Evolutionary conservation across 306 rosid genomes (phyloP).

Genomic region (Pueraria montana): DNA sequence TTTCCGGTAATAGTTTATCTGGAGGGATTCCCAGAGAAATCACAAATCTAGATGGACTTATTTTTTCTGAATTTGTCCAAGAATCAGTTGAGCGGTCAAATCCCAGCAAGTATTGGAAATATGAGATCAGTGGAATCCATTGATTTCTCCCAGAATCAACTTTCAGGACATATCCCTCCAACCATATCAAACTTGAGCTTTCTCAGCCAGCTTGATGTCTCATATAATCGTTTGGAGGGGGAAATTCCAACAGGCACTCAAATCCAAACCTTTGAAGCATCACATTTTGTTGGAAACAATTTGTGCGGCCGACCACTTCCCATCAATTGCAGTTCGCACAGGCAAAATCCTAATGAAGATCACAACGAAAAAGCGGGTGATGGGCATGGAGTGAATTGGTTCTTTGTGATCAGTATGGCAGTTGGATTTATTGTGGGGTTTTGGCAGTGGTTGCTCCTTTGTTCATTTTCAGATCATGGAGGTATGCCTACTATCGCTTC

Average conservation of each 20-base stretch:
- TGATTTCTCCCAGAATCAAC: constrained; percentile 48
- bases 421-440: constrained; percentile 42
- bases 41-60: neutral
- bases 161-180: constrained; percentile 46
- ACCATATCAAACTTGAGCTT: constrained; percentile 39
- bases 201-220: constrained; percentile 43
- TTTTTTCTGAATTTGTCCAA: constrained; percentile 46
- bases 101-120: constrained; percentile 37
- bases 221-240: constrained; percentile 44
- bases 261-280: constrained; percentile 47
- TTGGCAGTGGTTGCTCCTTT: constrained; percentile 27
- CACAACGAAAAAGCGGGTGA: neutral
- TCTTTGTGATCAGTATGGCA: constrained; percentile 24
- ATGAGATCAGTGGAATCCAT: constrained; percentile 31
- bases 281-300: constrained; percentile 34
- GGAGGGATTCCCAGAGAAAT: constrained; percentile 3
- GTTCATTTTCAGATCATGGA: constrained; percentile 29
- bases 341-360: neutral
- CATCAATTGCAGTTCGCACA: neutral
- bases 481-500: constrained; percentile 19
- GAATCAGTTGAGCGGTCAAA: constrained; percentile 41
- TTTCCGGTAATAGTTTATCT: neutral
- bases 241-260: constrained; percentile 47
- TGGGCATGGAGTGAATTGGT: constrained; percentile 16
- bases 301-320: constrained; percentile 40